Evolutionary conservation across 2,329 filamentous ascomycete species (phyloP).

Genomic region (Fusarium globosum): DNA sequence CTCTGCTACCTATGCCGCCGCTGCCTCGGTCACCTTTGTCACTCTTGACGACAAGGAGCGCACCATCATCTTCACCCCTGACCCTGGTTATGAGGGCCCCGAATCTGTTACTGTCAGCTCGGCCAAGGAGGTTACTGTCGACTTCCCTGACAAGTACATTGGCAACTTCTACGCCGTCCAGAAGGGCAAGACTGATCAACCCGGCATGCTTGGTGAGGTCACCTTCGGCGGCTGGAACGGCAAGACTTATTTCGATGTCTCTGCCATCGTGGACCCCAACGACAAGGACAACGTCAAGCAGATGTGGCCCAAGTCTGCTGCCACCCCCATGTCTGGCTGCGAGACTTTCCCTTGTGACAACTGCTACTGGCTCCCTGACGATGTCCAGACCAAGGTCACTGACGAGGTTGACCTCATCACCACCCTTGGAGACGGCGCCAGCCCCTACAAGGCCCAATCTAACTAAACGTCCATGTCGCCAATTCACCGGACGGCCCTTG

Average conservation of each 20-base stretch:
- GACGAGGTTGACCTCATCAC: slow-evolving; percentile 60
- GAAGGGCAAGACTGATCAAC: slow-evolving; percentile 54
- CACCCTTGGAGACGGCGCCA: slow-evolving; percentile 58
- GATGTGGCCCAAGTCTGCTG: slow-evolving; percentile 58
- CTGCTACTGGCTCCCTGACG: slow-evolving; percentile 64
- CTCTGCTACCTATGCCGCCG: slow-evolving; percentile 55
- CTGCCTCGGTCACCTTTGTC: slow-evolving; percentile 66
- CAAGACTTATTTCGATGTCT: slow-evolving; percentile 68
- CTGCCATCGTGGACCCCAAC: slow-evolving; percentile 64
- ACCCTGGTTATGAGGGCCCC: slow-evolving; percentile 51
- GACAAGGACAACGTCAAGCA: slow-evolving; percentile 65
- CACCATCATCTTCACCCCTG: slow-evolving; percentile 63
- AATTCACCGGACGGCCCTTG: slow-evolving; percentile 26
- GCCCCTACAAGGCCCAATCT: slow-evolving; percentile 12
- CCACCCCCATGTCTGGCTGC: slow-evolving; percentile 62
- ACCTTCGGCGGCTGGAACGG: slow-evolving; percentile 61
- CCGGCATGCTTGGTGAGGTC: slow-evolving; percentile 66
- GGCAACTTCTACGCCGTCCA: slow-evolving; percentile 64
- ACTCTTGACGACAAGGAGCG: slow-evolving; percentile 65
- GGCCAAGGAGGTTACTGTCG: slow-evolving; percentile 53
- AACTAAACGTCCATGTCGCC: slow-evolving; percentile 24
- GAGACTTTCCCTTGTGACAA: slow-evolving; percentile 63
- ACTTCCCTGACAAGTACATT: slow-evolving; percentile 58
- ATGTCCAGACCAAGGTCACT: slow-evolving; percentile 67
- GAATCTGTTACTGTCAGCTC: slow-evolving; percentile 54